These are phyloP conservation scores for Suhomyces emberorum DNA, from an alignment of 805 yeast species.

Conservation along the genomic window DNA sequence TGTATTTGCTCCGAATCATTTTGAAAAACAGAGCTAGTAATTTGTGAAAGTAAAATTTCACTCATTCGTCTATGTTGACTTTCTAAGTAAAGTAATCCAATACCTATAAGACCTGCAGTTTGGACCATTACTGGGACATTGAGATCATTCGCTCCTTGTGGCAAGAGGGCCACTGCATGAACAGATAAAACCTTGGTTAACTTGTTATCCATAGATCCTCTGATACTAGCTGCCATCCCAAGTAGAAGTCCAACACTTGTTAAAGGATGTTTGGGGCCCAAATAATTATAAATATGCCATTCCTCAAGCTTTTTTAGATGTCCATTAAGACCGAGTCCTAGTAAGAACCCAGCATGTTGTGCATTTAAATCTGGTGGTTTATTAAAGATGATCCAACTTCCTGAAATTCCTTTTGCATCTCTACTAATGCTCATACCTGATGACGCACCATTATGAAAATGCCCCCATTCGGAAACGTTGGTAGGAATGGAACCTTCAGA, in stretches of 20 bases:
- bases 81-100: constrained; percentile 77
- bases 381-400: constrained; percentile 90
- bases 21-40: constrained; percentile 50
- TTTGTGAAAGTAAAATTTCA: constrained; percentile 69
- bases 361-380: constrained; percentile 68
- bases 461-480: constrained; percentile 68
- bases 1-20: constrained; percentile 57
- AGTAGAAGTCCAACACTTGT: constrained; percentile 84
- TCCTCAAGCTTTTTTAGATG: constrained; percentile 81
- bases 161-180: constrained; percentile 87
- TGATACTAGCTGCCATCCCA: constrained; percentile 89
- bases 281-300: constrained; percentile 92
- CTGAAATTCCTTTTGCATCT: constrained; percentile 66
- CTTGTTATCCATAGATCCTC: constrained; percentile 80
- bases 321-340: constrained; percentile 90
- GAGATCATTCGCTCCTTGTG: constrained; percentile 85
- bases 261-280: constrained; percentile 82
- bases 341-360: constrained; percentile 91
- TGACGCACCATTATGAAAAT: constrained; percentile 88
- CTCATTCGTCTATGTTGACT: constrained; percentile 85
- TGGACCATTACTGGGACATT: constrained; percentile 82
- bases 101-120: constrained; percentile 86
- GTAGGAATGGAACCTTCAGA: constrained; percentile 53
- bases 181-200: constrained; percentile 88
- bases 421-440: constrained; percentile 76